These are phyloP conservation scores for Botryobasidium botryosum DNA, from an alignment of 768 basidiomycete genomes.

Conservation along the genomic window DNA sequence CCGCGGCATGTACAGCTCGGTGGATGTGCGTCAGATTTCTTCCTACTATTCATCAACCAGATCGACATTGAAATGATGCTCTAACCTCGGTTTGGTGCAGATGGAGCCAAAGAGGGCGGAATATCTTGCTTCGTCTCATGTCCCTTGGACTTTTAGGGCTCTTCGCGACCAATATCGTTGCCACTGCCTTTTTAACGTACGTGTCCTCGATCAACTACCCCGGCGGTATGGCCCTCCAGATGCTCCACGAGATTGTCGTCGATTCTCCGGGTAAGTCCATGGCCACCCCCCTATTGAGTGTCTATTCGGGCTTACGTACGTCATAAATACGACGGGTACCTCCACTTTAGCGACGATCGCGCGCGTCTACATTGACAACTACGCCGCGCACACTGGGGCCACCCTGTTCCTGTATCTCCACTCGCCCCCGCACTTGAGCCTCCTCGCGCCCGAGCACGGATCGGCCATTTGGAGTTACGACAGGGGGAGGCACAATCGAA, in stretches of 20 bases:
- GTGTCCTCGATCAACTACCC: constrained; percentile 74
- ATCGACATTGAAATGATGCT: neutral
- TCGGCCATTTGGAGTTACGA: too few species aligned
- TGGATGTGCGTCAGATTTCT: constrained; percentile 46
- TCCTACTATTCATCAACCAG: neutral
- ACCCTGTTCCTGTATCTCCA: constrained; percentile 82
- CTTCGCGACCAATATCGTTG: constrained; percentile 35
- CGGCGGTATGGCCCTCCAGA: constrained; percentile 54
- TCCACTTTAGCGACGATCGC: constrained; percentile 18
- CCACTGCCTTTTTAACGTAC: constrained; percentile 35
- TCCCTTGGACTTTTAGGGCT: constrained; percentile 31
- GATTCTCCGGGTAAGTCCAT: constrained; percentile 1
- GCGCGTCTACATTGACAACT: constrained; percentile 66
- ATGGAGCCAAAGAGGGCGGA: constrained; percentile 13
- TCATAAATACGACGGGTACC: neutral
- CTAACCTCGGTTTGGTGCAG: neutral
- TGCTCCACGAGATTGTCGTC: constrained; percentile 32
- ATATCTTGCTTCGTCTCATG: constrained; percentile 28
- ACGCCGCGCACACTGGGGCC: constrained; percentile 80
- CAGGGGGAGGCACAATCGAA: too few species aligned
- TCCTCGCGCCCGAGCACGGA: too few species aligned
- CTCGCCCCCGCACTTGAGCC: constrained; percentile 33
- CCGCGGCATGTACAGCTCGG: constrained; percentile 47
- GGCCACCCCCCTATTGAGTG: too few species aligned
- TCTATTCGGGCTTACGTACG: neutral